Conservation (phyloP, 306 rosid genomes). For the Gynostemma pentaphyllum region DNA sequence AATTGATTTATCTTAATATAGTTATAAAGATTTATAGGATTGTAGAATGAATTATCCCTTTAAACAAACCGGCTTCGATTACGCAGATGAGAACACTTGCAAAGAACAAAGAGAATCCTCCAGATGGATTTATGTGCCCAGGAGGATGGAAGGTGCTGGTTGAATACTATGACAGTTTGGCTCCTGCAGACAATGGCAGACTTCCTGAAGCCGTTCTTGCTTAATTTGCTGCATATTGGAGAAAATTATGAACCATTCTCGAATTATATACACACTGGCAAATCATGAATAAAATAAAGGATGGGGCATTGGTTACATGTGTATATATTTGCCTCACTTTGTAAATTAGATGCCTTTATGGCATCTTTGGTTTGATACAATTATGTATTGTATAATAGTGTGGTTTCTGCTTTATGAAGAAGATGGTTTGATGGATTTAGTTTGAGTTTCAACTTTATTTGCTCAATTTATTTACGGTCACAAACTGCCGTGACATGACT, state of each 20-base stretch:
- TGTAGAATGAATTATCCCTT: not conserved
- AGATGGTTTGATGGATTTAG: not conserved
- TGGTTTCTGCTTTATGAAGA: not conserved
- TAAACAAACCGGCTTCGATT: not conserved
- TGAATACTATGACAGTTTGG: slow-evolving; percentile 83
- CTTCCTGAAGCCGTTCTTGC: slow-evolving; percentile 70
- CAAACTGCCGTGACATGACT: no score
- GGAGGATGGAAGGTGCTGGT: slow-evolving; percentile 95
- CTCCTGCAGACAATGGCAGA: slow-evolving; percentile 31
- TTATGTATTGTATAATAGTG: not conserved
- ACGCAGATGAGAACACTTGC: slow-evolving; percentile 90
- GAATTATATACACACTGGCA: not conserved
- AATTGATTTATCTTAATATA: slow-evolving; percentile 5
- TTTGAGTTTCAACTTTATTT: not conserved
- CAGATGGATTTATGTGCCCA: slow-evolving; percentile 98
- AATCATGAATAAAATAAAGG: not conserved
- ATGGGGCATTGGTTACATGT: not conserved
- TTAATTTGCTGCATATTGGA: slow-evolving; percentile 8
- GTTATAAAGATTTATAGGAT: not conserved
- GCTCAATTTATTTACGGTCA: no score
- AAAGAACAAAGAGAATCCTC: slow-evolving; percentile 85
- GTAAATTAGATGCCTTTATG: slow-evolving; percentile 4
- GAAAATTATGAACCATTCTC: not conserved
- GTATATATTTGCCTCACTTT: not conserved
- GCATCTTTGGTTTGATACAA: not conserved